These are phyloP conservation scores for Apiospora kogelbergensis DNA, from an alignment of 2,329 filamentous ascomycete species.

Conservation along the genomic window DNA sequence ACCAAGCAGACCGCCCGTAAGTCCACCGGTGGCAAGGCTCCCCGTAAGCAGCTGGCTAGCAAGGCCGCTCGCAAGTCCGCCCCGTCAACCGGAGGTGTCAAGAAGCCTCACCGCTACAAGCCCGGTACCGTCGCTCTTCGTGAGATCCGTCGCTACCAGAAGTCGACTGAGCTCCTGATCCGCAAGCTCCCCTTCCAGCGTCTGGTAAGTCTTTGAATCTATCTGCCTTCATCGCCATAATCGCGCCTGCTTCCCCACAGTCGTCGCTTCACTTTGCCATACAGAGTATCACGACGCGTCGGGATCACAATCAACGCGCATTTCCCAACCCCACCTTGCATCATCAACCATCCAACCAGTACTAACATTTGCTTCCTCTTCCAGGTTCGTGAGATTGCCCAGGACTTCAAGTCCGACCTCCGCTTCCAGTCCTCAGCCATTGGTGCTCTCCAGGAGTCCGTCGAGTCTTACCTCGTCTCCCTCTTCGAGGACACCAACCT, in stretches of 20 bases:
- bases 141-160: constrained; percentile 98
- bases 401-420: constrained; percentile 93
- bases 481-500: constrained; percentile 98
- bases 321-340: neutral
- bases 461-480: constrained; percentile 97
- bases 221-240: neutral
- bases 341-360: neutral
- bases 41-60: constrained; percentile 96
- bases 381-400: constrained; percentile 86
- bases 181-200: constrained; percentile 98
- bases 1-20: constrained; percentile 72
- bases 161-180: constrained; percentile 93
- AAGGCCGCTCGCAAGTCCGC: constrained; percentile 99
- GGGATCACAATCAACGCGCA: constrained; percentile 8
- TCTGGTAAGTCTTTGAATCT: constrained; percentile 56
- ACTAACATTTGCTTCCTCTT: neutral
- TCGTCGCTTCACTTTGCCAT: neutral
- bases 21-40: constrained; percentile 77
- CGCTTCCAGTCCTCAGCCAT: constrained; percentile 99
- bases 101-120: constrained; percentile 92
- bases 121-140: constrained; percentile 94
- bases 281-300: constrained; percentile 7
- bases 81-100: constrained; percentile 94
- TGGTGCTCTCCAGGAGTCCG: constrained; percentile 94
- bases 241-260: neutral